A percentile compares a stretch with the other conserved stretches of the same genome.
Evolutionary conservation across 306 rosid genomes (phyloP).

Genomic region (Quercus bicolor): DNA sequence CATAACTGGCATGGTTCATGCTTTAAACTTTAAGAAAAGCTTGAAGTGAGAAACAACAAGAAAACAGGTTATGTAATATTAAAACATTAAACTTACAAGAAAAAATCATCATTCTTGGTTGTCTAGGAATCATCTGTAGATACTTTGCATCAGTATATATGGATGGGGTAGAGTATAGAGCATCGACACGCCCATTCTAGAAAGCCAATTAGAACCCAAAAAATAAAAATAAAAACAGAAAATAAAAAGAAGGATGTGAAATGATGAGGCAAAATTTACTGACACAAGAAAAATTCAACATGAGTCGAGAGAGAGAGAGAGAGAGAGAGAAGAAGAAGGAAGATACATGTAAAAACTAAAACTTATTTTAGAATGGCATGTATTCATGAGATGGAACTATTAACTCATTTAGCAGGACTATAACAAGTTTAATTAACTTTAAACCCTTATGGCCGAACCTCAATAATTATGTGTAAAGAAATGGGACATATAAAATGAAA

Average conservation of each 20-base stretch:
- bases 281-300: not conserved
- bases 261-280: not conserved
- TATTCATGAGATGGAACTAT: not conserved
- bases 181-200: conserved; percentile 89
- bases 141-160: conserved; percentile 80
- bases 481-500: not conserved
- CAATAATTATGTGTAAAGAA: not conserved
- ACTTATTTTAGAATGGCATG: not conserved
- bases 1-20: conserved; percentile 53
- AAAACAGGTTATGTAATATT: not conserved
- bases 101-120: conserved; percentile 70
- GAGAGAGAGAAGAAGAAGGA: not conserved
- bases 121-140: conserved; percentile 73
- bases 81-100: conserved; percentile 56
- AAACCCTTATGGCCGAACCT: not conserved
- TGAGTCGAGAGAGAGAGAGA: not conserved
- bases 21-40: conserved; percentile 3
- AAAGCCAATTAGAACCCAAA: not conserved
- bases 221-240: no score
- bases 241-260: not conserved
- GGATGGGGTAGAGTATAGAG: conserved; percentile 81
- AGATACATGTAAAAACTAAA: not conserved
- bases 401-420: not conserved
- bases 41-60: not conserved
- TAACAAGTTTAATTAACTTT: not conserved